Percentiles rank a stretch among this genome's conserved stretches.
phyloP scores from a whole-genome alignment of 129 eudicot species.

The Cynara cardunculus region DNA sequence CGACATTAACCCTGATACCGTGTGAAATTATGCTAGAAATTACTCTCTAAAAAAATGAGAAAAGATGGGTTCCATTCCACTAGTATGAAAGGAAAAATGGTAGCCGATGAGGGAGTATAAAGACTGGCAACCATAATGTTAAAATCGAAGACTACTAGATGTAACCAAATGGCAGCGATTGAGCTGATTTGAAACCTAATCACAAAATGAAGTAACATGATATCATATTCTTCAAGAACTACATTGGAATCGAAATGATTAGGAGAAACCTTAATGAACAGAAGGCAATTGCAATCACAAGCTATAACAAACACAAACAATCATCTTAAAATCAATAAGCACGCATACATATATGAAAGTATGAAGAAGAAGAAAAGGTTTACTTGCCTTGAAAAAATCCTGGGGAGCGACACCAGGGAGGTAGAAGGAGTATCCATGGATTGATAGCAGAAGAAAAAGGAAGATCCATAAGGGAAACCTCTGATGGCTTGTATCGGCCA shows the following conservation, averaged over 20 bases:
- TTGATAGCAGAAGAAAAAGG: constrained; percentile 4
- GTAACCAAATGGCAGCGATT: neutral
- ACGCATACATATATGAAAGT: neutral
- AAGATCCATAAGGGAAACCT: constrained; percentile 5
- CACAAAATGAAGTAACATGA: neutral
- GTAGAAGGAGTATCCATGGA: constrained; percentile 22
- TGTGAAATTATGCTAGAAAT: neutral
- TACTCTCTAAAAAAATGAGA: no score
- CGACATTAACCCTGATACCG: neutral
- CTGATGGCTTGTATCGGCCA: neutral
- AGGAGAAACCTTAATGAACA: neutral
- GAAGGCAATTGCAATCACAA: neutral
- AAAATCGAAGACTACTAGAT: neutral
- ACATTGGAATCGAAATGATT: neutral
- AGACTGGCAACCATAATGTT: neutral
- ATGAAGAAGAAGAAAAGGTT: neutral
- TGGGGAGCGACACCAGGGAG: constrained; percentile 53
- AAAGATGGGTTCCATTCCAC: no score
- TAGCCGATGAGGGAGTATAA: neutral
- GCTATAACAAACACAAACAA: neutral
- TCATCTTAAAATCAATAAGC: neutral
- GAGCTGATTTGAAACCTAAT: neutral
- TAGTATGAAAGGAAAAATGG: neutral
- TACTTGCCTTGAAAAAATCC: constrained; percentile 35
- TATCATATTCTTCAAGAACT: neutral